phyloP scores from a whole-genome alignment of 371 early-diverging fungal genomes.

The Mortierella sp. region DNA sequence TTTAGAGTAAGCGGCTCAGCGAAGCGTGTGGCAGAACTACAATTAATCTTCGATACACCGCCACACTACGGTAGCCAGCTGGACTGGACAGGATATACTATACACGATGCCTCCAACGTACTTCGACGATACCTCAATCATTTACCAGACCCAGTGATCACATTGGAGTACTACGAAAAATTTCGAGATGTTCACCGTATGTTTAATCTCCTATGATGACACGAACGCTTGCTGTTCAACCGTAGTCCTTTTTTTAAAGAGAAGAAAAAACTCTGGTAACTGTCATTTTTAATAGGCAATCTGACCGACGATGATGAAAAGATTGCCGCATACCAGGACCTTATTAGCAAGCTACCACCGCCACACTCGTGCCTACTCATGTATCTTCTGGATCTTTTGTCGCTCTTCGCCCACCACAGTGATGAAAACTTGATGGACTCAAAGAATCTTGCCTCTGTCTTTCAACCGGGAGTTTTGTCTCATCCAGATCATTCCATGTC shows the following conservation, averaged over 20 bases:
- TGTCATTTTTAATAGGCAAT: slow-evolving; percentile 46
- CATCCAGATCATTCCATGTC: slow-evolving; percentile 69
- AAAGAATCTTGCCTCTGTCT: slow-evolving; percentile 70
- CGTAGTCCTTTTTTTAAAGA: slow-evolving; percentile 4
- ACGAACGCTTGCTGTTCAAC: neutral
- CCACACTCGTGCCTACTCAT: slow-evolving; percentile 69
- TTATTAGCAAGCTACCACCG: slow-evolving; percentile 64
- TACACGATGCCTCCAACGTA: slow-evolving; percentile 77
- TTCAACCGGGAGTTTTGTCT: slow-evolving; percentile 71
- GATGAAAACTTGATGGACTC: slow-evolving; percentile 69
- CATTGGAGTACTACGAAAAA: slow-evolving; percentile 62
- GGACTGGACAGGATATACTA: slow-evolving; percentile 70
- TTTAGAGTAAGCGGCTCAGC: slow-evolving; percentile 75
- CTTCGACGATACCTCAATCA: slow-evolving; percentile 74
- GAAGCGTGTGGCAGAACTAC: slow-evolving; percentile 70
- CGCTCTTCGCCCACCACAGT: slow-evolving; percentile 64
- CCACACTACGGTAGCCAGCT: slow-evolving; percentile 65
- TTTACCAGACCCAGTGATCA: slow-evolving; percentile 73
- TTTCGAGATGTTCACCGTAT: slow-evolving; percentile 68
- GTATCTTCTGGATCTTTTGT: slow-evolving; percentile 70
- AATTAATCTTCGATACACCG: slow-evolving; percentile 67
- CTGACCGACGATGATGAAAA: slow-evolving; percentile 57
- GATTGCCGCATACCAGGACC: slow-evolving; percentile 65
- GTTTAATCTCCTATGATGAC: neutral
- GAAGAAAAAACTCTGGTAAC: neutral